A percentile compares a stretch with the other conserved stretches of the same genome.
Evolutionary conservation across 176 grass and related monocot species (phyloP).

Genomic region (Melocanna baccifera): DNA sequence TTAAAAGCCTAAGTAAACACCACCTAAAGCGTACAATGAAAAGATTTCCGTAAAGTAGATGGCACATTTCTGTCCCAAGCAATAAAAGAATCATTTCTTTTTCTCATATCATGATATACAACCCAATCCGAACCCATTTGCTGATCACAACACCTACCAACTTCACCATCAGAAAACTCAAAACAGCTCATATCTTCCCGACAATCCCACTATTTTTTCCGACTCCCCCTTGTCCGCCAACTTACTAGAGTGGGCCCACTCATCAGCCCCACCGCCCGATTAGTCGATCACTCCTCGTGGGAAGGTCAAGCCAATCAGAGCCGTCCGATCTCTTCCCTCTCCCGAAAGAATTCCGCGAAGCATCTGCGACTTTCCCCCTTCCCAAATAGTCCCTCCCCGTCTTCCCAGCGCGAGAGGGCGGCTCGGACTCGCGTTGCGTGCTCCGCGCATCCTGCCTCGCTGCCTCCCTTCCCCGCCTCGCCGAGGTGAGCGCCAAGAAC

Average conservation of each 20-base stretch:
- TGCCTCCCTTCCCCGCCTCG: neutral
- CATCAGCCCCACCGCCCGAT: neutral
- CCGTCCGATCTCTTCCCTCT: conserved; percentile 19
- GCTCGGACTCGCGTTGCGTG: neutral
- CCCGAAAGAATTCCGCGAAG: neutral
- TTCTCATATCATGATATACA: neutral
- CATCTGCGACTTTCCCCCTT: neutral
- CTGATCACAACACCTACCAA: conserved; percentile 9
- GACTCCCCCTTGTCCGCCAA: neutral
- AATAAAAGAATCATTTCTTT: neutral
- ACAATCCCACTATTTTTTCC: conserved; percentile 11
- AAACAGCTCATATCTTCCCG: conserved; percentile 26
- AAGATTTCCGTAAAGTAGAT: neutral
- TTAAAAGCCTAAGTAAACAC: no score
- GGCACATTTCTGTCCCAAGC: neutral
- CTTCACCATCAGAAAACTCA: neutral
- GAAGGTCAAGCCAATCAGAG: neutral
- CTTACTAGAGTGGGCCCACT: neutral
- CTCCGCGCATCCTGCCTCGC: conserved; percentile 19
- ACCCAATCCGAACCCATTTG: neutral
- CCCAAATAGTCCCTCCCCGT: neutral
- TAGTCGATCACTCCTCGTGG: neutral
- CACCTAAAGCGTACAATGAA: no score
- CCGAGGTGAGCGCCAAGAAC: conserved; percentile 42
- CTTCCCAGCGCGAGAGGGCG: neutral